Evolutionary conservation across 352 stramenopile species (phyloP), one percentile per base, ranked within the genome.

Genomic region (Globisporangium okanoganense): DNA sequence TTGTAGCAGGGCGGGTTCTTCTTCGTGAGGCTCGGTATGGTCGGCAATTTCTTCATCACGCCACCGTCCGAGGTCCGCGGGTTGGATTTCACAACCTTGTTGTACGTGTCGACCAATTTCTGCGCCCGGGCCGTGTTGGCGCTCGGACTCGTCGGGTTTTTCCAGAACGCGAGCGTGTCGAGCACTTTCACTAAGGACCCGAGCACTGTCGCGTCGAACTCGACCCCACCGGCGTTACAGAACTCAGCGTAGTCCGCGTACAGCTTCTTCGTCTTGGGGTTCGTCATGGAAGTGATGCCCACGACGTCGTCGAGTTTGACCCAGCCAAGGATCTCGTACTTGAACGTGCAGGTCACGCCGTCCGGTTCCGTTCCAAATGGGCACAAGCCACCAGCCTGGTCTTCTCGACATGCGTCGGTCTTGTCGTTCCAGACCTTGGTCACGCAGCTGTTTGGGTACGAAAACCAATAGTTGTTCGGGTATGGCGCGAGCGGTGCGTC

Each of bases 401-500:
- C 48, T 1, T 35, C 44, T 16, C 79, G 75, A 57, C 72, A 88
- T 12, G 51, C 45, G 1, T 62, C 62, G 0, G 73, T 87, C 66
- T 88, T 92, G 36, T 67, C 58, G 20, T 20, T 56, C 73, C 72
- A 88, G 16, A 56, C 55, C 41, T 67, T 54, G 48, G 48, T 53
- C 47, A 36, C 24, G 24, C 81, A 94, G 25, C 65, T 87, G 59
- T 90, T 92, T 1, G 83, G 83, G 70, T 87, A 93, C 12, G 85
- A 95, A 62, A 85, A 92, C 85, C 83, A 93, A 63, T 82, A 85
- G 56, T 84, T 89, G 69, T 85, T 65, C 12, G 75, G 79, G 72
- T 95, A 94, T 41, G 82, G 85, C 10, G 85, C 85, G 7, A 78
- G 65, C 6, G 48, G 35, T 5, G 92, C 80, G 5, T 64, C 77